Percentiles rank a stretch among this genome's conserved stretches.
Conservation (phyloP, 441 rosid genomes). For the Pelargonium australe region DNA sequence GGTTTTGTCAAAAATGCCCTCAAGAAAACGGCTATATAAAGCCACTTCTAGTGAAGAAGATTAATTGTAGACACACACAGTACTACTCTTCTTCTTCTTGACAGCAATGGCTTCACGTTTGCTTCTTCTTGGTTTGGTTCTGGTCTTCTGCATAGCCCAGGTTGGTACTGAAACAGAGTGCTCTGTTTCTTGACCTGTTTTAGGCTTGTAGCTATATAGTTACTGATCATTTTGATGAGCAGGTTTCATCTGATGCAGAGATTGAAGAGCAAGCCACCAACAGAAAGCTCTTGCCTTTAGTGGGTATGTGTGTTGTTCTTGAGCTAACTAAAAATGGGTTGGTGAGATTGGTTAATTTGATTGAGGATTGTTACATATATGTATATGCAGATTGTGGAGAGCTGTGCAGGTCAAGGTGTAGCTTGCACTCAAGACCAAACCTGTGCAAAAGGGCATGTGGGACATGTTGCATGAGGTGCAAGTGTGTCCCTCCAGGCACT, state of each 20-base stretch:
- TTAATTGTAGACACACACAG: no score
- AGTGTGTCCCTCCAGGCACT: constrained; percentile 14
- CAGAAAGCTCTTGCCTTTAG: constrained; percentile 1
- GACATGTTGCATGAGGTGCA: not conserved
- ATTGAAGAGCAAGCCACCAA: not conserved
- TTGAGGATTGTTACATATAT: no score
- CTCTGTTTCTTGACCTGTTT: no score
- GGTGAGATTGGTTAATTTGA: not conserved
- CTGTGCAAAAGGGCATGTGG: constrained; percentile 4
- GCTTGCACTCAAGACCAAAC: not conserved
- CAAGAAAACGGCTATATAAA: no score
- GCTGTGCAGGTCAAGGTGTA: not conserved
- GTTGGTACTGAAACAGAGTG: no score
- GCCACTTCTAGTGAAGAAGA: no score
- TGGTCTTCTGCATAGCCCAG: no score
- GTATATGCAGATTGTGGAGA: not conserved
- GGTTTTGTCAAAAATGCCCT: no score
- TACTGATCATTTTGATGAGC: not conserved
- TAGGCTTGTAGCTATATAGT: not conserved
- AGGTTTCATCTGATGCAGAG: constrained; percentile 6
- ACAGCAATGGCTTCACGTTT: no score
- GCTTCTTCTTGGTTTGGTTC: no score
- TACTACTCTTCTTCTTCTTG: no score
- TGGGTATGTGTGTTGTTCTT: not conserved
- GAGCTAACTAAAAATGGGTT: not conserved